Percentiles rank a stretch among this genome's conserved stretches.
These are phyloP conservation scores for Fraxinus anomala DNA, from an alignment of 257 asterid genomes.

Conservation along the genomic window DNA sequence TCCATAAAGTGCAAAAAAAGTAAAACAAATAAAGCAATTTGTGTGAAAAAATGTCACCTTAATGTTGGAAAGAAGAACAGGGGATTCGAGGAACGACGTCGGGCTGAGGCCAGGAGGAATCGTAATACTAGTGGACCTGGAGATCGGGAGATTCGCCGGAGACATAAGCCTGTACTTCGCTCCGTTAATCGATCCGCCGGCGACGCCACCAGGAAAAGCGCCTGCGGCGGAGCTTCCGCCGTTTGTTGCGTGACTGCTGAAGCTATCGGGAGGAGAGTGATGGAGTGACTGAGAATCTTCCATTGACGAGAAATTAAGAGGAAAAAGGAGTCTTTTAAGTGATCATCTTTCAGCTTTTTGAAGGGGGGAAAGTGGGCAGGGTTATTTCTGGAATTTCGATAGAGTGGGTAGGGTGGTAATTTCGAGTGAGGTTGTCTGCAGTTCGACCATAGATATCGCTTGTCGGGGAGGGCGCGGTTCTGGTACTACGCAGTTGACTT, in stretches of 20 bases:
- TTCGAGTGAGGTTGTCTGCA: neutral
- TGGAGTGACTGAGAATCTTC: constrained; percentile 40
- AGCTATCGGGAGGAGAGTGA: constrained; percentile 33
- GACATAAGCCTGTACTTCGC: constrained; percentile 90
- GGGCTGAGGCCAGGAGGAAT: constrained; percentile 97
- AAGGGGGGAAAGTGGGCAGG: constrained; percentile 5
- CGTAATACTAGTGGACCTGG: constrained; percentile 78
- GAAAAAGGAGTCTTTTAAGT: constrained; percentile 18
- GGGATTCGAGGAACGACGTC: constrained; percentile 90
- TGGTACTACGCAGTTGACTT: constrained; percentile 32
- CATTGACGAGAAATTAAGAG: constrained; percentile 36
- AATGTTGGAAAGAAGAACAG: constrained; percentile 88
- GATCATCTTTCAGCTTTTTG: constrained; percentile 14
- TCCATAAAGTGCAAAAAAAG: constrained; percentile 10
- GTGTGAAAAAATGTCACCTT: constrained; percentile 47
- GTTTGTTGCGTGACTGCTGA: constrained; percentile 34
- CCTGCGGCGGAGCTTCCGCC: neutral
- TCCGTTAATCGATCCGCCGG: constrained; percentile 53
- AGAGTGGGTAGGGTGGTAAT: constrained; percentile 35
- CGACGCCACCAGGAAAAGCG: constrained; percentile 5
- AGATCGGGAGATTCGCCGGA: constrained; percentile 98
- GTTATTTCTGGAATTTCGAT: neutral
- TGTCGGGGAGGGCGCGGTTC: constrained; percentile 21
- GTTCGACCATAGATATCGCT: neutral
- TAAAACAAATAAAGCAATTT: constrained; percentile 5